phyloP scores from a whole-genome alignment of 2,329 filamentous ascomycete genomes.

The Mycosphaerelloides madeirae region DNA sequence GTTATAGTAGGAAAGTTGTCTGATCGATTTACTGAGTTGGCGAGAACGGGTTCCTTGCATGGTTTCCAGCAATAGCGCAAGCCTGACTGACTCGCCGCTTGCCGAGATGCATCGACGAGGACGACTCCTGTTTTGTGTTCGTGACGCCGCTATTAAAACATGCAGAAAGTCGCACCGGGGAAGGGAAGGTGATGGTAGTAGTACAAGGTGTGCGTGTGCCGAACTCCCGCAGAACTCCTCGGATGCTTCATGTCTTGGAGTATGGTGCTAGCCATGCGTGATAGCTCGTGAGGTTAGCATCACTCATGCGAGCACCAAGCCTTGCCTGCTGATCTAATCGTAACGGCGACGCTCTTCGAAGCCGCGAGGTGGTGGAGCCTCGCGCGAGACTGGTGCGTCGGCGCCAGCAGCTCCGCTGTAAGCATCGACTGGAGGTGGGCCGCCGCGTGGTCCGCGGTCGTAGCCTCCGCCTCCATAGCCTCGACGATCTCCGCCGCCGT shows the following conservation, averaged over 20 bases:
- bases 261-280: conserved; percentile 13
- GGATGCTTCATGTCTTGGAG: conserved; percentile 13
- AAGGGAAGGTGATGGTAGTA: conserved; percentile 28
- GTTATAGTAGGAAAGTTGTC: conserved; percentile 24
- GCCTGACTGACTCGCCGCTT: conserved; percentile 17
- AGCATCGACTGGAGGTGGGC: conserved; percentile 22
- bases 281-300: conserved; percentile 24
- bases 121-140: conserved; percentile 6
- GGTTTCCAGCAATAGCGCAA: conserved; percentile 16
- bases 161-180: conserved; percentile 31
- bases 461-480: conserved; percentile 27
- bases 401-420: conserved; percentile 21
- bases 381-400: conserved; percentile 23
- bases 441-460: conserved; percentile 28
- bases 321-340: conserved; percentile 25
- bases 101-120: conserved; percentile 19
- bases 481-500: conserved; percentile 24
- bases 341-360: conserved; percentile 34
- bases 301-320: conserved; percentile 16
- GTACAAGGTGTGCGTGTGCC: conserved; percentile 21
- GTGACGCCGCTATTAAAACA: conserved; percentile 31
- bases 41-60: conserved; percentile 19
- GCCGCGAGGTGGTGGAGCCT: conserved; percentile 28
- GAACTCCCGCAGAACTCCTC: conserved; percentile 25
- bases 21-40: conserved; percentile 27